phyloP scores from a whole-genome alignment of 2,329 filamentous ascomycete genomes.

The Pezicula neosporulosa region DNA sequence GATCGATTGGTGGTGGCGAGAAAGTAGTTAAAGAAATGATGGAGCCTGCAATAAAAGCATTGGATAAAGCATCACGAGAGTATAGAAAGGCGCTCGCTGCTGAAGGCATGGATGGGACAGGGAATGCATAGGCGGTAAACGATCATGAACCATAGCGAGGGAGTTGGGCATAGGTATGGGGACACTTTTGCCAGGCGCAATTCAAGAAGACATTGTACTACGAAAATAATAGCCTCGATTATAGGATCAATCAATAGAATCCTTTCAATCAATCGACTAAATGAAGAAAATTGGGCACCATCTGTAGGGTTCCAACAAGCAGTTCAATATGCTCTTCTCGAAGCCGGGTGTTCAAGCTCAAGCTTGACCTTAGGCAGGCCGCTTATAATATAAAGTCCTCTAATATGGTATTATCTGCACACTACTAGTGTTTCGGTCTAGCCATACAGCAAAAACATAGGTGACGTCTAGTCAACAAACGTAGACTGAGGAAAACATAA shows the following conservation, averaged over 20 bases:
- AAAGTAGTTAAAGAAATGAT: conserved; percentile 75
- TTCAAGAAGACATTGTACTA: not conserved
- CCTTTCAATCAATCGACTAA: not conserved
- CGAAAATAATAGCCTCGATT: conserved; percentile 2
- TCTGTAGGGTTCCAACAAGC: not conserved
- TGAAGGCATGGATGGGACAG: conserved; percentile 33
- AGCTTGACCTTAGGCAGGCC: no score
- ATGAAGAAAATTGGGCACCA: not conserved
- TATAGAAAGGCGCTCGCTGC: conserved; percentile 71
- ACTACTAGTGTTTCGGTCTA: no score
- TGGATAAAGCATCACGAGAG: conserved; percentile 66
- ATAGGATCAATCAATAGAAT: not conserved
- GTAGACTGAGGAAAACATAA: no score
- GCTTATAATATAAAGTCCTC: no score
- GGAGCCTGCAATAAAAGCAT: conserved; percentile 66
- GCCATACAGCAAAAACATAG: no score
- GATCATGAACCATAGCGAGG: conserved; percentile 20
- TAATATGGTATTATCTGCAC: no score
- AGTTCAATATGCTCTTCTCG: no score
- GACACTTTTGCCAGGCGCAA: conserved; percentile 2
- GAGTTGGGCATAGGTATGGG: conserved; percentile 20
- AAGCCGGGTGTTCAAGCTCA: no score
- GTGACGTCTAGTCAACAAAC: no score
- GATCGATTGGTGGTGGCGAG: conserved; percentile 69
- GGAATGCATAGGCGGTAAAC: not conserved